Evolutionary conservation across 768 basidiomycete species (phyloP).

Genomic region (Panellus pusillus): DNA sequence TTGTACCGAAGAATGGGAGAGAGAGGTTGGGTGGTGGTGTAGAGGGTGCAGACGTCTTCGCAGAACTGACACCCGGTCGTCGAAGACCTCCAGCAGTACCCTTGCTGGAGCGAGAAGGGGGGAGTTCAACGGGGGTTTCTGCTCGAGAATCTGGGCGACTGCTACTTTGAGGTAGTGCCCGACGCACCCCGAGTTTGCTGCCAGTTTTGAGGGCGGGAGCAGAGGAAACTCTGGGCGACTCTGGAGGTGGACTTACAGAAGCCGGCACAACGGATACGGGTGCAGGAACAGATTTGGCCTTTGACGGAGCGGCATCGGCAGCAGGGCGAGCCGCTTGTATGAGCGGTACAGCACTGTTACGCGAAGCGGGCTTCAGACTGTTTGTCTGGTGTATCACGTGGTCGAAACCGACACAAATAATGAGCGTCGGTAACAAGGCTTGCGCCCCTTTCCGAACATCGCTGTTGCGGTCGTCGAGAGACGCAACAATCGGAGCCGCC

Average conservation of each 20-base stretch:
- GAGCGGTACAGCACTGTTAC: slow-evolving; percentile 77
- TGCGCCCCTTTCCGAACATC: slow-evolving; percentile 94
- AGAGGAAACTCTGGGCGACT: slow-evolving; percentile 41
- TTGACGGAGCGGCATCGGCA: slow-evolving; percentile 31
- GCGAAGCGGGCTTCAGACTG: slow-evolving; percentile 89
- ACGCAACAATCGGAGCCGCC: slow-evolving; percentile 63
- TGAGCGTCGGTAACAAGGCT: slow-evolving; percentile 73
- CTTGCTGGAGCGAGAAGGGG: slow-evolving; percentile 38
- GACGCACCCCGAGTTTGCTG: slow-evolving; percentile 63
- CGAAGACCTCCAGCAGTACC: slow-evolving; percentile 40
- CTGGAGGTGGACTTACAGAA: slow-evolving; percentile 42
- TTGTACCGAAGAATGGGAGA: slow-evolving; percentile 52
- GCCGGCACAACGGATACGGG: slow-evolving; percentile 30
- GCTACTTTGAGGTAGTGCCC: slow-evolving; percentile 66
- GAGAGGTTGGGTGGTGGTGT: slow-evolving; percentile 33
- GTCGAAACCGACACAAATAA: slow-evolving; percentile 76
- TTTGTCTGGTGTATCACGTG: slow-evolving; percentile 84
- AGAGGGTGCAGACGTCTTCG: slow-evolving; percentile 33
- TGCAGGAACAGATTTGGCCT: slow-evolving; percentile 25
- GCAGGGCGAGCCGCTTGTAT: slow-evolving; percentile 80
- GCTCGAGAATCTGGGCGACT: slow-evolving; percentile 52
- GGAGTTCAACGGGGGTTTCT: slow-evolving; percentile 39
- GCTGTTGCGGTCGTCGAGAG: slow-evolving; percentile 85
- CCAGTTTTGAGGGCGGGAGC: slow-evolving; percentile 38
- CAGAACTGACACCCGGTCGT: slow-evolving; percentile 35